Conservation (phyloP, 768 basidiomycete genomes). For the Hortiboletus campestris region DNA sequence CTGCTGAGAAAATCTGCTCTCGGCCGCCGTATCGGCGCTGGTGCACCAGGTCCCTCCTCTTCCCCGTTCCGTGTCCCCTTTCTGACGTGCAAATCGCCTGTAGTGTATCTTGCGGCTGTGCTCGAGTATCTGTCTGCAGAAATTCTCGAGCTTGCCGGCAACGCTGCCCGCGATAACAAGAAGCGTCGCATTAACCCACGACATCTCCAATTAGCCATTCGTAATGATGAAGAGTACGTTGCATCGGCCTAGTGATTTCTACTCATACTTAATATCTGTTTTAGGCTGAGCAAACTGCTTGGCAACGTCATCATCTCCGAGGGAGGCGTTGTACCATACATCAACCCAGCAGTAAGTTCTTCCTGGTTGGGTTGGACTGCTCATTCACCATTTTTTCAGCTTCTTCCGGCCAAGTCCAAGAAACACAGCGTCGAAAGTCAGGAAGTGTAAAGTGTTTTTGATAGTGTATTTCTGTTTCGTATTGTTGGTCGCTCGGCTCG, state of each 20-base stretch:
- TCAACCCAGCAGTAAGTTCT: constrained; percentile 53
- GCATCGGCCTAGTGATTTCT: neutral
- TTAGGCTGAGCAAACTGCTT: constrained; percentile 67
- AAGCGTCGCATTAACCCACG: constrained; percentile 95
- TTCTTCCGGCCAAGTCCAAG: constrained; percentile 32
- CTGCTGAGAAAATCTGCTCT: constrained; percentile 85
- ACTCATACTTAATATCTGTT: neutral
- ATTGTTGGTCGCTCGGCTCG: neutral
- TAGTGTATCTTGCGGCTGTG: constrained; percentile 90
- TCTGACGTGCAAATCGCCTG: neutral
- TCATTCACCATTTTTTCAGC: constrained; percentile 13
- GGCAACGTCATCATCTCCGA: constrained; percentile 90
- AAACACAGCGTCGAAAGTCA: constrained; percentile 34
- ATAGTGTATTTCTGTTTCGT: neutral
- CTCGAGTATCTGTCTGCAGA: constrained; percentile 92
- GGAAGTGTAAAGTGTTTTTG: constrained; percentile 24
- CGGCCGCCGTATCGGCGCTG: constrained; percentile 83
- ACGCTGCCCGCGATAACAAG: constrained; percentile 88
- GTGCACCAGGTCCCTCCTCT: constrained; percentile 65
- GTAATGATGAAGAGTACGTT: constrained; percentile 86
- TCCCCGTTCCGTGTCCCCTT: constrained; percentile 8
- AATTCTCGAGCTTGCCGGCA: constrained; percentile 90
- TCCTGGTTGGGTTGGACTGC: too few relatives aligned
- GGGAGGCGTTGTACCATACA: constrained; percentile 89
- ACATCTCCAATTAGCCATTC: constrained; percentile 91